Evolutionary conservation across 2,329 filamentous ascomycete species (phyloP).

Genomic region (Pseudogymnoascus sp.): DNA sequence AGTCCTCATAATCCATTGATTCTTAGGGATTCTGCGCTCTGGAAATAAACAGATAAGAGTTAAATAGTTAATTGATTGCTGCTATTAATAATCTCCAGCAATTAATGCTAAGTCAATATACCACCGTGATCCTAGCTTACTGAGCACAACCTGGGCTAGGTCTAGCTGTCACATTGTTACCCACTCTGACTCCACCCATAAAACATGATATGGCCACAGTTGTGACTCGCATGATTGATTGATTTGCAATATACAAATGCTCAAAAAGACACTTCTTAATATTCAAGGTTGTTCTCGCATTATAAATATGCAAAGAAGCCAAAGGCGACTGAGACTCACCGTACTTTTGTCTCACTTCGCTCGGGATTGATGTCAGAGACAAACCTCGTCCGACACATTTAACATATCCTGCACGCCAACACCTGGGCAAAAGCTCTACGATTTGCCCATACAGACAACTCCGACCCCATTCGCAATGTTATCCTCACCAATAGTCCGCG

Average conservation of each 20-base stretch:
- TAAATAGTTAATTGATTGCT: background rate
- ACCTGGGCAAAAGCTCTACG: too few species aligned
- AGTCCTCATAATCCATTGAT: background rate
- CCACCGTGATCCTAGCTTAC: background rate
- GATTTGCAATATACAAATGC: background rate
- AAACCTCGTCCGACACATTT: background rate
- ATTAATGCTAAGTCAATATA: background rate
- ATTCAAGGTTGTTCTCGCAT: background rate
- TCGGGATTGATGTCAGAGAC: background rate
- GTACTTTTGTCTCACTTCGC: background rate
- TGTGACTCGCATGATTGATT: background rate
- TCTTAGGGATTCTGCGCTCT: background rate
- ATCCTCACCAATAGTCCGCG: constrained; percentile 45
- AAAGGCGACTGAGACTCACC: background rate
- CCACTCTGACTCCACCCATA: background rate
- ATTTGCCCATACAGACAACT: background rate
- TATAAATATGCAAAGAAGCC: background rate
- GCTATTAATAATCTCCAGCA: background rate
- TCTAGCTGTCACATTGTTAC: background rate
- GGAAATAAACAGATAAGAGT: background rate
- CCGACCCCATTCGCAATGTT: constrained; percentile 11
- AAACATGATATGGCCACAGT: background rate
- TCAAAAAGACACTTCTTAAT: background rate
- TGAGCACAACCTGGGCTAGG: background rate
- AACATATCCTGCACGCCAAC: background rate